Evolutionary conservation across 1,284 basidiomycete genomes (phyloP), one percentile per base, ranked within the genome.

Genomic region (Termitomyces sp.): DNA sequence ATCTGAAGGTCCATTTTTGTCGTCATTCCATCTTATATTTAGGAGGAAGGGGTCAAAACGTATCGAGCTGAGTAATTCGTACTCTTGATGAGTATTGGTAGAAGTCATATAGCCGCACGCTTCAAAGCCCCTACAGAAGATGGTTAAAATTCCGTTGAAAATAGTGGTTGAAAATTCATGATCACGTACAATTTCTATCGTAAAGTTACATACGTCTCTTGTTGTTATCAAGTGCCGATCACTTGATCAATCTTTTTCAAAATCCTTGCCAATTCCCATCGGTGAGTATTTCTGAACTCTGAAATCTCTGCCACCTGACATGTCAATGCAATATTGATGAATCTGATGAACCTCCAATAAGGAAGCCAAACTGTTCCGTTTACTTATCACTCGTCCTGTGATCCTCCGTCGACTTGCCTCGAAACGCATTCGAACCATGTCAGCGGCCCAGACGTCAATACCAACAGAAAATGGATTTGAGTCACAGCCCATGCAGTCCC

Each of bases 1-100:
- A 0, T 78, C 72, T 0, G 79, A 83, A 1, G 80, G 78, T 1
- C 71, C 73, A 48, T 80, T 75, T 8, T 71, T 61, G 15, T 72
- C 70, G 19, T 82, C 76, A 61, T 88, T 89, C 85, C 83, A 89
- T 7, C 59, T 36, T 10, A 76, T 65, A 5, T 63, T 57, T 10
- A 70, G 63, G 6, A 88, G 72, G 28, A 65, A 67, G 0, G 69
- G 70, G 62, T 90, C 88, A 63, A 78, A 86, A 56, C 84, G 73
- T 0, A 78, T 76, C 0, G 83, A 75, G 6, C 80, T 78, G 30
- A 85, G 68, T 28, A 88, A 73, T 36, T 74, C 65, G 62, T 71
- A 76, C 5, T 61, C 46, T 50, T 30, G 43, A 31, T 40, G 19
- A 15, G 31, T 19, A 42, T 9, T 2, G 19, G 46, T 21, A 46